Conservation (phyloP, 352 stramenopile species). For the Phytophthora pisi region DNA sequence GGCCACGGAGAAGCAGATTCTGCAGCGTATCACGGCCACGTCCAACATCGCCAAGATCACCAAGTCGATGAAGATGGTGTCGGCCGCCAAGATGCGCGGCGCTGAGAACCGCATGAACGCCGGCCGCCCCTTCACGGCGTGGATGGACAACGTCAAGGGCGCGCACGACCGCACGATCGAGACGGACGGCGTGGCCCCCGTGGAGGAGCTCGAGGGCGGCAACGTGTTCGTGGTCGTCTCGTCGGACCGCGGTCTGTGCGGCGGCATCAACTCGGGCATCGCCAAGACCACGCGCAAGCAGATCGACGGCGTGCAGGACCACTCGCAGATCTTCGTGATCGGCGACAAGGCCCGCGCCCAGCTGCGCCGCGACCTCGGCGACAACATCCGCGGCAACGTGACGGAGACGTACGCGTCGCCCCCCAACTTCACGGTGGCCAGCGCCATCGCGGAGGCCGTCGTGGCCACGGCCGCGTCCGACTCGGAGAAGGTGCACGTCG, state of each 20-base stretch:
- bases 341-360: constrained; percentile 97
- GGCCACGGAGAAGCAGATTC: constrained; percentile 98
- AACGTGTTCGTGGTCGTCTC: constrained; percentile 95
- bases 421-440: constrained; percentile 94
- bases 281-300: constrained; percentile 90
- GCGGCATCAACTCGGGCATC: constrained; percentile 98
- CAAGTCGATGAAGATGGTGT: constrained; percentile 99
- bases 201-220: constrained; percentile 86
- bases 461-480: constrained; percentile 76
- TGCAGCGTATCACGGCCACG: constrained; percentile 97
- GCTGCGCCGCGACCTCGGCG: constrained; percentile 84
- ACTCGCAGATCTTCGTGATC: constrained; percentile 93
- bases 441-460: constrained; percentile 89
- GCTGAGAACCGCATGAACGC: constrained; percentile 92
- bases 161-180: constrained; percentile 84
- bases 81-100: constrained; percentile 98
- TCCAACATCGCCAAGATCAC: constrained; percentile 99
- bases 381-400: constrained; percentile 73
- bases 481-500: constrained; percentile 94
- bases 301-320: constrained; percentile 68
- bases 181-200: constrained; percentile 83
- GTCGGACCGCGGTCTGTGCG: constrained; percentile 98
- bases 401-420: constrained; percentile 82
- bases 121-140: constrained; percentile 85
- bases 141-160: constrained; percentile 83